Conservation (phyloP, 305 asterid species). For the Fraxinus sp. region DNA sequence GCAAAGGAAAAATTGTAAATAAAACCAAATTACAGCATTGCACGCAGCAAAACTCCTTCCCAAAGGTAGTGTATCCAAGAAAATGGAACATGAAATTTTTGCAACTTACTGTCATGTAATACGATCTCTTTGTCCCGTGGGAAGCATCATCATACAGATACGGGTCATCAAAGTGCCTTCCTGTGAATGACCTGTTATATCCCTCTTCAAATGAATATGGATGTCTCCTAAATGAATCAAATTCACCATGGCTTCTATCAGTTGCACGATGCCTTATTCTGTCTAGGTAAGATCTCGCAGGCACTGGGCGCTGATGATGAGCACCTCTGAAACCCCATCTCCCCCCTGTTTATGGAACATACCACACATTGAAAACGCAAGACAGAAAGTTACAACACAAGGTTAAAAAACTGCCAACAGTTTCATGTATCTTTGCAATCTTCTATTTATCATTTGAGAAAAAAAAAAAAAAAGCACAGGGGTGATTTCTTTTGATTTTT, state of each 20-base stretch:
- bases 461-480: neutral
- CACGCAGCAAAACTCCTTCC: neutral
- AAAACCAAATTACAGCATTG: neutral
- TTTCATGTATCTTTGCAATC: neutral
- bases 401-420: constrained; percentile 4
- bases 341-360: constrained; percentile 34
- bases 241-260: constrained; percentile 31
- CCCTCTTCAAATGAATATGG: constrained; percentile 41
- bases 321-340: constrained; percentile 49
- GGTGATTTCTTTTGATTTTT: neutral
- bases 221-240: constrained; percentile 37
- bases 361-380: neutral
- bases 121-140: constrained; percentile 48
- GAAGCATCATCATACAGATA: constrained; percentile 37
- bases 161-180: constrained; percentile 45
- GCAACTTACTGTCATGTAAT: constrained; percentile 42
- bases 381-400: neutral
- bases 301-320: constrained; percentile 36
- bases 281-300: constrained; percentile 30
- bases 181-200: constrained; percentile 34
- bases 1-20: constrained; percentile 11
- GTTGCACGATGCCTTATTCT: constrained; percentile 35
- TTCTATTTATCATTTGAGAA: neutral
- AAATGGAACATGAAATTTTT: neutral
- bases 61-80: neutral